These are phyloP conservation scores for Hirsutella minnesotensis DNA, from an alignment of 2,329 filamentous ascomycete species.

Conservation along the genomic window DNA sequence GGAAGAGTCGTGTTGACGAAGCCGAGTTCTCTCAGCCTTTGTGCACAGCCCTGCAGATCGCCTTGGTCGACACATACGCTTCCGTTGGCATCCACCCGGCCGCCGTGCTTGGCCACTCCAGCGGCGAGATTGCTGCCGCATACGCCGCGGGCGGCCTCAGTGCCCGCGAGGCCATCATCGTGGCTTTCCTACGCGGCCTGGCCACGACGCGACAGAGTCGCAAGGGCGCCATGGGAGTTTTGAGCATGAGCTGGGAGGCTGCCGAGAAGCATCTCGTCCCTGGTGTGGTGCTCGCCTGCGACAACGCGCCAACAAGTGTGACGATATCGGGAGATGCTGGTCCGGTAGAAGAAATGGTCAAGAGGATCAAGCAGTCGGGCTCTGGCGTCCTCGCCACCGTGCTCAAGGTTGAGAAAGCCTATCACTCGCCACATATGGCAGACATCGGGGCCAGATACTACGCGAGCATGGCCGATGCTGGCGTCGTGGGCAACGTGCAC, in stretches of 20 bases:
- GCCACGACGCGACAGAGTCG: not conserved
- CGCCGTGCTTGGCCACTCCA: slow-evolving; percentile 29
- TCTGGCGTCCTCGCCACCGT: not conserved
- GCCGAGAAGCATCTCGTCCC: not conserved
- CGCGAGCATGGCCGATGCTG: not conserved
- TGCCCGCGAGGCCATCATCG: slow-evolving; percentile 27
- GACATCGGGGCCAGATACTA: not conserved
- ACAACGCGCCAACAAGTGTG: not conserved
- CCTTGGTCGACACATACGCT: slow-evolving; percentile 27
- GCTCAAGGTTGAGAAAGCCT: not conserved
- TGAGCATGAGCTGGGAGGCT: not conserved
- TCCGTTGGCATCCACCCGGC: slow-evolving; percentile 24
- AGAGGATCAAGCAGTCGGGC: not conserved
- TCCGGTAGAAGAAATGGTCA: not conserved
- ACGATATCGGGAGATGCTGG: not conserved
- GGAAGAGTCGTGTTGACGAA: not conserved
- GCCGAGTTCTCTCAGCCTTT: slow-evolving; percentile 18
- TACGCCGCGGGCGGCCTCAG: slow-evolving; percentile 30
- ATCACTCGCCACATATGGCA: not conserved
- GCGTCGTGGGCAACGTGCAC: not conserved
- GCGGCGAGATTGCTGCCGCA: slow-evolving; percentile 34
- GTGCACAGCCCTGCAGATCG: slow-evolving; percentile 33
- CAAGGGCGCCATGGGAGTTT: not conserved
- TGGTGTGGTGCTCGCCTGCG: not conserved
- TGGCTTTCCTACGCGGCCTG: slow-evolving; percentile 34